Evolutionary conservation across 2,329 filamentous ascomycete genomes (phyloP), one percentile per base, ranked within the genome.

Genomic region (Nigrospora sphaerica): DNA sequence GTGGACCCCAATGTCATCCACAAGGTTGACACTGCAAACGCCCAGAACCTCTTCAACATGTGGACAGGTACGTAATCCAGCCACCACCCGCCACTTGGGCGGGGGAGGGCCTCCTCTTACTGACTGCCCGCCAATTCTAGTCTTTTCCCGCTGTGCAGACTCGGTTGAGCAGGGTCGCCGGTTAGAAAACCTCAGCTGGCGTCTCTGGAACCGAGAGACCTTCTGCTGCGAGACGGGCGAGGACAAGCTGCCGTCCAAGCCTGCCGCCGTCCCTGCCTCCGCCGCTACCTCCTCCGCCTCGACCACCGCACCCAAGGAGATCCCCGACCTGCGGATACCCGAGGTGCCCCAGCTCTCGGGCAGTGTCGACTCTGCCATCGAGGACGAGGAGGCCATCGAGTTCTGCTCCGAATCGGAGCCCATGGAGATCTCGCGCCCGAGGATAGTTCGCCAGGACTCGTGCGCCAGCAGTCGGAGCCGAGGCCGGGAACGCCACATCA

Each of bases 171-270:
- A 97, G 68, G 93, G 93, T 47, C 83, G 88, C 62, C 79, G 93
- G 61, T 75, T 96, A 63, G 93, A 97, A 66, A 97, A 98, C 71
- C 75, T 98, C 52, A 95, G 87, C 64, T 97, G 93, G 93, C 78
- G 93, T 58, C 72, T 97, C 51, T 97, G 91, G 92, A 95, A 89
- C 59, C 80, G 90, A 59, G 91, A 97, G 64, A 92, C 88, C 12
- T 89, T 95, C 58, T 95, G 91, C 69, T 91, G 86, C 67, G 85
- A 88, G 52, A 78, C 77, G 35, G 73, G 77, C 49, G 73, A 76
- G 56, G 72, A 75, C 57, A 70, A 75, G 46, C 65, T 75, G 34
- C 61, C 66, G 13, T 56, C 67, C 3, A 28, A 28, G 23, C 23
- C 23, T 9, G 23, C 23, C 10, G 59, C 67, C 11, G 18, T 37